Base-by-base conservation (phyloP, 345 rosid genomes). In the Nasturtium officinale region DNA sequence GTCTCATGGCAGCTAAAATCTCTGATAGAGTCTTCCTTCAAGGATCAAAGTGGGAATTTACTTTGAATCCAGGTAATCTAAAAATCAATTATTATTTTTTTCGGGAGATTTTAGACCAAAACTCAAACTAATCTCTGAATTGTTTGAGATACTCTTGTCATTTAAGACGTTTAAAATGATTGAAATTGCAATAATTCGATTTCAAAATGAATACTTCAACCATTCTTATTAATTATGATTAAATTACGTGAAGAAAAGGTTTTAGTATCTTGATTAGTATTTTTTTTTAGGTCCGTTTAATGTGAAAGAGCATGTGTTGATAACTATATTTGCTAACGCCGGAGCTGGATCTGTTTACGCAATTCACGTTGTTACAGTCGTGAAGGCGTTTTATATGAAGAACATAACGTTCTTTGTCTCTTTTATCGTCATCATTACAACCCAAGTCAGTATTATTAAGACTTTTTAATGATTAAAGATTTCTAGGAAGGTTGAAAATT, bases 331-430 rank as follows among this genome's bases (percentile, higher is more conserved):
- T 65, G 99, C 99, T 12, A 95, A 90, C 43, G 93, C 99, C 1
- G 99, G 99, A 61, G 98, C 99, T 46, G 98, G 98, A 9, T 85
- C 90, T 21, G 97, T 91, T 42, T 90, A 91, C 64, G 99, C 99
- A 20, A 86, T 91, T 18, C 92, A 88, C 67, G 43, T 95, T 7
- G 92, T 95, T 9, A 95, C 97, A 8, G 98, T 89, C 23, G 97
- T 95, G 23, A 95, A 95, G 75, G 88, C 80, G 62, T 95, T 91
- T 61, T 95, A 95, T 46, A 90, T 88, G 85, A 59, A 83, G 77
- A 82, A 90, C 26, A 86, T 95, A 38, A 83, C 92, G 21, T 95
- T 91, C 83, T 88, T 88, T 2, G 96, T 95, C 30, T 91, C 99
- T 60, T 80, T 95, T 67, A 73, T 95, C 5, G 97, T 91, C 8